Base-by-base conservation (phyloP, 148 eudicot species). In the Vaccinium darrowii region DNA sequence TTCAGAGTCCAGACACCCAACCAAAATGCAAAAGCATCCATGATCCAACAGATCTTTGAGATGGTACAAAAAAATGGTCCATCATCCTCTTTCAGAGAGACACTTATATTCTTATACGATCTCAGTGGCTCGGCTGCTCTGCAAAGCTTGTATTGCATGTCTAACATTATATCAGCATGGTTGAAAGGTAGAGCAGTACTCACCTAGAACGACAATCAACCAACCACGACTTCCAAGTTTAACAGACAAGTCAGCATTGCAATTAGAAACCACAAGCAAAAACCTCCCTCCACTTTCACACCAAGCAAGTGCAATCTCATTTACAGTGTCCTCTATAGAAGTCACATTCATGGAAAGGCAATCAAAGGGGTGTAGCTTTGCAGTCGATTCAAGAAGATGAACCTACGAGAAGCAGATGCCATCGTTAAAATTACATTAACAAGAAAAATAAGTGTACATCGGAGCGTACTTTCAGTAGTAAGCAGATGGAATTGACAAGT, bases 161-260 rank as follows among this genome's bases (percentile, higher is more conserved):
- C 18, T 43, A 69, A 52, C 7, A 15, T 3, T 53, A 16, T 12
- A 27, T 9, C 76, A 76, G 36, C 47, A 51, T 23, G 58, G 51
- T 27, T 27, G 51, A 23, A 80, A 57, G 67, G 36, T 84, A 27
- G 60, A 21, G 76, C 54, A 39, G 54, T 76, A 87, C 98, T 92
- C 86, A 96, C 98, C 88, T 57, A 91, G 87, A 73, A 94, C 56
- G 73, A 87, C 65, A 75, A 88, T 79, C 80, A 88, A 78, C 90
- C 92, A 91, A 82, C 87, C 90, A 78, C 47, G 80, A 82, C 86
- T 87, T 27, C 83, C 82, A 56, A 89, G 88, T 57, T 88, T 88
- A 39, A 53, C 85, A 83, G 49, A 86, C 51, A 86, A 52, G 63
- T 88, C 90, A 85, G 87, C 83, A 69, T 84, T 88, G 81, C 86